Percentiles rank a stretch among this genome's conserved stretches.
These are phyloP conservation scores for Naganishia kalamii DNA, from an alignment of 768 basidiomycete genomes.

Conservation along the genomic window DNA sequence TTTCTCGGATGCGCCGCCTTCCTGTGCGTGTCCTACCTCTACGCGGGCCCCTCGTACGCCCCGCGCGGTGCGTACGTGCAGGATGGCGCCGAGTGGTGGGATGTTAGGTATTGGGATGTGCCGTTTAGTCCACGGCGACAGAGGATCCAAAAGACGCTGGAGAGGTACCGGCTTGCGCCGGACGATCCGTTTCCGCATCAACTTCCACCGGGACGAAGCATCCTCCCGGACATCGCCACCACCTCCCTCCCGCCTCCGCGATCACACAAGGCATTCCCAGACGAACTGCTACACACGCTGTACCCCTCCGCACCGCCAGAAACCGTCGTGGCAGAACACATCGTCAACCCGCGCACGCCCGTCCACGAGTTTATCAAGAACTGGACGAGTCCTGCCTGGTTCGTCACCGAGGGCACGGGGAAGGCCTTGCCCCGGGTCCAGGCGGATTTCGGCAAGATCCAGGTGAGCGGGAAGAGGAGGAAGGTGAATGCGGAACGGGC, in stretches of 20 bases:
- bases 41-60: not conserved
- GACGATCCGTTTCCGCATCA: conserved; percentile 17
- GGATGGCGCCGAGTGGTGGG: not conserved
- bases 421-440: conserved; percentile 35
- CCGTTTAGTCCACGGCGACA: not conserved
- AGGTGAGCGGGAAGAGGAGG: conserved; percentile 29
- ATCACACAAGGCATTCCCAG: conserved; percentile 8
- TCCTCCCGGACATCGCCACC: conserved; percentile 14
- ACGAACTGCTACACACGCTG: not conserved
- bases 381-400: conserved; percentile 24
- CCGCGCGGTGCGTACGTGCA: too few species aligned
- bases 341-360: not conserved
- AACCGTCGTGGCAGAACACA: not conserved
- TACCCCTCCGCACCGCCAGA: conserved; percentile 12
- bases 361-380: conserved; percentile 12
- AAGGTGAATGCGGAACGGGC: conserved; percentile 32
- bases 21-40: not conserved
- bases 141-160: not conserved
- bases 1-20: not conserved
- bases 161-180: conserved; percentile 8
- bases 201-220: not conserved
- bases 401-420: conserved; percentile 20
- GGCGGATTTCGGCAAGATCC: conserved; percentile 17
- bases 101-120: not conserved
- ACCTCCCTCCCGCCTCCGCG: not conserved